phyloP scores from a whole-genome alignment of 331 rosid genomes.

The Malus hybrid region DNA sequence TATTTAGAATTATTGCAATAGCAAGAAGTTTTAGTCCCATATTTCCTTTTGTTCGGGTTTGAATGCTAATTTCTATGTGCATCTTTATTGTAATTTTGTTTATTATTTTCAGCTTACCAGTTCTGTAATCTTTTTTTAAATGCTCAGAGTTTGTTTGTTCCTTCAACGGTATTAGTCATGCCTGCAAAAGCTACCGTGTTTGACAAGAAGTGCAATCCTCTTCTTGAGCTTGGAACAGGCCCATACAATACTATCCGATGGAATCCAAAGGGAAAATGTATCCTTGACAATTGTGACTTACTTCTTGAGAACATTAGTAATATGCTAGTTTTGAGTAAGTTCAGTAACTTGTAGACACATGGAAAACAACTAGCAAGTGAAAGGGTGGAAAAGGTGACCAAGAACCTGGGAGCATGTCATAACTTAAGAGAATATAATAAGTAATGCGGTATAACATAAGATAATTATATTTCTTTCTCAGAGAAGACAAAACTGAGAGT shows the following conservation, averaged over 20 bases:
- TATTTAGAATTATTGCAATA: neutral
- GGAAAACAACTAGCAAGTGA: no score
- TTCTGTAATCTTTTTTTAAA: neutral
- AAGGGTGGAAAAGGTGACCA: no score
- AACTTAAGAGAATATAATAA: no score
- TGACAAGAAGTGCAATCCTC: slow-evolving; percentile 93
- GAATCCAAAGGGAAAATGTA: slow-evolving; percentile 93
- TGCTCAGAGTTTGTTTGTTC: slow-evolving; percentile 25
- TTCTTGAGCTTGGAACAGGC: slow-evolving; percentile 88
- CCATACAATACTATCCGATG: slow-evolving; percentile 90
- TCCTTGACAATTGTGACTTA: slow-evolving; percentile 28
- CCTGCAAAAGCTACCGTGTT: slow-evolving; percentile 89
- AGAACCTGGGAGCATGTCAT: no score
- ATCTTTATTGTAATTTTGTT: neutral
- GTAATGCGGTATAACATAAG: neutral
- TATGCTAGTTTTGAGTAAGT: no score
- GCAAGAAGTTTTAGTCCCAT: neutral
- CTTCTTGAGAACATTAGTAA: neutral
- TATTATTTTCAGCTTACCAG: slow-evolving; percentile 4
- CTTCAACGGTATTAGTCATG: slow-evolving; percentile 65
- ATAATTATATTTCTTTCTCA: neutral
- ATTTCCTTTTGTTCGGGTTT: neutral
- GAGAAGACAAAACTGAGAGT: neutral
- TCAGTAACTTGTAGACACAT: no score
- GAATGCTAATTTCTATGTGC: slow-evolving; percentile 9